Base-by-base conservation (phyloP, 2,329 filamentous ascomycete species). In the Ramularia collo-cygni region DNA sequence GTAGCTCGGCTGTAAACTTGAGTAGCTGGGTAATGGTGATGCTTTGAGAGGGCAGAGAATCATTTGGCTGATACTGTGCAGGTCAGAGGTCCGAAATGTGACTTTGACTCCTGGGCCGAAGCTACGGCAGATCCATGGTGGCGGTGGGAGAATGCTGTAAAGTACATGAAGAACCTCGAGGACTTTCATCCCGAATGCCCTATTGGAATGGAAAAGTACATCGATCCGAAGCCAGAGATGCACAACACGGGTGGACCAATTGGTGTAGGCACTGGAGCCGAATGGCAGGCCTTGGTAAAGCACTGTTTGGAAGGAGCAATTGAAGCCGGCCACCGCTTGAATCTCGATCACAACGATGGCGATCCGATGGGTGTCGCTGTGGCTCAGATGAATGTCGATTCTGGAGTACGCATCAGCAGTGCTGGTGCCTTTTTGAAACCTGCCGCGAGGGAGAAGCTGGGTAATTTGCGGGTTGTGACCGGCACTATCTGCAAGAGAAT, bases 131-230 rank as follows among this genome's bases (percentile, higher is more conserved):
- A 33, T 18, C 14, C 12, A 12, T 19, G 5, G 16, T 21, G 31
- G 31, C 10, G 16, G 31, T 10, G 16, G 15, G 9, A 19, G 16
- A n/a, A 42, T 33, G 32, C 30, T 2, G 13, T 42, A 17, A 26
- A 19, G 39, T 19, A 37, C 21, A 42, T 42, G 39, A 42, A 31
- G 17, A n/a, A 26, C 4, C n/a, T 42, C 8, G 39, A 42, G 26
- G 32, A 42, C 37, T 42, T 42, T 19, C 17, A 18, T 29, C n/a
- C 10, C 42, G 35, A 48, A 31, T 47, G 43, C 6, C 47, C 47
- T 34, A 37, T 43, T 26, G 45, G 43, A n/a, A 42, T 48, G 32
- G 33, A 38, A 24, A 37, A 21, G 14, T 42, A 43, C 28, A 21
- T 46, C 42, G 46, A 41, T 29, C 42, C 43, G 12, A 30, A 43